Percentiles rank a stretch among this genome's conserved stretches.
Conservation (phyloP, 257 asterid species). For the Solanum piurae region DNA sequence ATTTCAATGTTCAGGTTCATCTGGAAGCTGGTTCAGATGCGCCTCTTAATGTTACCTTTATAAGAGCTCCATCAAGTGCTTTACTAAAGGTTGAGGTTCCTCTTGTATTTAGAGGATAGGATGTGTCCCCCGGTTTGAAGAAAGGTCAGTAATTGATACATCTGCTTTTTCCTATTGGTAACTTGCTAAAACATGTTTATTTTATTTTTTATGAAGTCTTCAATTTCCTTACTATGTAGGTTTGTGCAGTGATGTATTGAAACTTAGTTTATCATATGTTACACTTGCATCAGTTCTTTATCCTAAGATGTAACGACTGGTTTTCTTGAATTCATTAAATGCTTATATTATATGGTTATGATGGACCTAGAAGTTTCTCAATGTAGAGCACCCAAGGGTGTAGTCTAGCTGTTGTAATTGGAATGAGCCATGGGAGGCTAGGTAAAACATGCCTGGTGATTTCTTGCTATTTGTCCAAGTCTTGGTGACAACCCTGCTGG, state of each 20-base stretch:
- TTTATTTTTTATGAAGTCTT: neutral
- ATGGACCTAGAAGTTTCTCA: neutral
- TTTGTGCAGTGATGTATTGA: neutral
- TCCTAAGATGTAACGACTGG: neutral
- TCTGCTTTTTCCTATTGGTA: neutral
- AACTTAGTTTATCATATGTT: neutral
- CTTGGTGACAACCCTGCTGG: neutral
- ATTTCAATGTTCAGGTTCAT: constrained; percentile 57
- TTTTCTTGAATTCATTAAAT: neutral
- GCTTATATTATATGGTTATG: neutral
- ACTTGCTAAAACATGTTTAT: neutral
- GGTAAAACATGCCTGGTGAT: neutral
- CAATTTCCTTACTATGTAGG: neutral
- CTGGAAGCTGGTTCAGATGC: constrained; percentile 72
- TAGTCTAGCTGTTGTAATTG: neutral
- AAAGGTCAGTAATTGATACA: constrained; percentile 38
- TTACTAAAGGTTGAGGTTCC: constrained; percentile 65
- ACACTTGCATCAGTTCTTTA: neutral
- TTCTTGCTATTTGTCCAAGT: neutral
- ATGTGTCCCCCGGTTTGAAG: constrained; percentile 76
- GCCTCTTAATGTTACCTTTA: constrained; percentile 74
- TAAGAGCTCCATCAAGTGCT: constrained; percentile 80
- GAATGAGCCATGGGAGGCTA: neutral
- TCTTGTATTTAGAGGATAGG: constrained; percentile 71
- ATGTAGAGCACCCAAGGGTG: neutral